Percentiles rank a stretch among this genome's conserved stretches.
Conservation (phyloP, 2,329 filamentous ascomycete species). For the Trichoderma simmonsii region DNA sequence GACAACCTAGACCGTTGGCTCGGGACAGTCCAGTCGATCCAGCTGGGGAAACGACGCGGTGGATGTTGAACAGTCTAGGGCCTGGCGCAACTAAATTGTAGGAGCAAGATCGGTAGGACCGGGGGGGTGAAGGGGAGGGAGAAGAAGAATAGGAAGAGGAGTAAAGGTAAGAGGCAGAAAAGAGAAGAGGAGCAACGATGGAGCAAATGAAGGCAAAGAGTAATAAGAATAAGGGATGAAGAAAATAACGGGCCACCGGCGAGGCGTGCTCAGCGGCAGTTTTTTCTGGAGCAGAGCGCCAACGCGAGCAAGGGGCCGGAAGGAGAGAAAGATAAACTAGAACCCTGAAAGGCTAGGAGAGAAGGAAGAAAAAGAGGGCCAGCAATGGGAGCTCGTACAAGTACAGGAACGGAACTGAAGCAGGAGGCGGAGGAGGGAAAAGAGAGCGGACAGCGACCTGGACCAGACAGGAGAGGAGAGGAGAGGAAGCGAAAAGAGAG, state of each 20-base stretch:
- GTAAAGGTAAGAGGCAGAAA: constrained; percentile 2
- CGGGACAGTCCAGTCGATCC: constrained; percentile 8
- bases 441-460: constrained; percentile 24
- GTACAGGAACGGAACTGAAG: constrained; percentile 24
- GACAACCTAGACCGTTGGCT: constrained; percentile 1
- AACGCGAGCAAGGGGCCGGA: constrained; percentile 17
- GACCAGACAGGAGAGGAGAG: constrained; percentile 27
- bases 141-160: constrained; percentile 13
- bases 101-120: not conserved
- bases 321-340: constrained; percentile 16
- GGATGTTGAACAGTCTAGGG: constrained; percentile 8
- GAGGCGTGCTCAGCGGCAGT: constrained; percentile 17
- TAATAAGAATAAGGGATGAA: constrained; percentile 22
- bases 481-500: constrained; percentile 29
- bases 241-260: constrained; percentile 14
- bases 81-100: constrained; percentile 10
- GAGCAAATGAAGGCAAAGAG: constrained; percentile 17
- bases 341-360: constrained; percentile 16
- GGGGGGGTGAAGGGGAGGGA: not conserved
- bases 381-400: constrained; percentile 21
- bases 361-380: constrained; percentile 24
- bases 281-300: constrained; percentile 13
- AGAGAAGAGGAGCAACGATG: constrained; percentile 6
- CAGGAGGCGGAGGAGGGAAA: constrained; percentile 36
- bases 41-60: constrained; percentile 16